phyloP scores from a whole-genome alignment of 805 yeast genomes.

The Saccharomyces paradoxus region DNA sequence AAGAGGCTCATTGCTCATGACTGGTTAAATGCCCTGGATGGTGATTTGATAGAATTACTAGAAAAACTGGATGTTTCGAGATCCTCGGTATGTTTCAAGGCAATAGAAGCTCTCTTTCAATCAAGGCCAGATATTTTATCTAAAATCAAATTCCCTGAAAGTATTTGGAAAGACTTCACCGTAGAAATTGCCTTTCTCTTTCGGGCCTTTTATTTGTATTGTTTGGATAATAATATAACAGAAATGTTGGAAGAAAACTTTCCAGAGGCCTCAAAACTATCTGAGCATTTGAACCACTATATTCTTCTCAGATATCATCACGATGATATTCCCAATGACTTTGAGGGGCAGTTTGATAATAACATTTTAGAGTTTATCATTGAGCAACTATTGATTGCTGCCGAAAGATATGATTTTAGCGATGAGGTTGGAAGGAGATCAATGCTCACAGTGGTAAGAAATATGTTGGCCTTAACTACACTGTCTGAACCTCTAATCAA shows the following conservation, averaged over 20 bases:
- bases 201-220: conserved; percentile 57
- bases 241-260: conserved; percentile 58
- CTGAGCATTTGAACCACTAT: conserved; percentile 50
- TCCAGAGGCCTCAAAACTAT: conserved; percentile 72
- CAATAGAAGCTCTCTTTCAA: conserved; percentile 55
- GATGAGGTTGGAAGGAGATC: conserved; percentile 87
- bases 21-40: conserved; percentile 65
- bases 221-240: conserved; percentile 43
- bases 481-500: conserved; percentile 47
- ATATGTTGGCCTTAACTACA: conserved; percentile 49
- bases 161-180: conserved; percentile 60
- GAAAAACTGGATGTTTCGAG: conserved; percentile 65
- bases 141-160: conserved; percentile 52
- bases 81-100: conserved; percentile 58
- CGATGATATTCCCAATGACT: conserved; percentile 11
- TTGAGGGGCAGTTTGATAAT: conserved; percentile 29
- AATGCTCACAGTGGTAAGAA: conserved; percentile 52
- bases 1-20: conserved; percentile 54
- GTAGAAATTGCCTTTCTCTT: conserved; percentile 70
- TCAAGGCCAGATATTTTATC: conserved; percentile 55
- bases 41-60: conserved; percentile 63
- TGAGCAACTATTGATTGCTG: conserved; percentile 60
- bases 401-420: conserved; percentile 69
- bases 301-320: conserved; percentile 37
- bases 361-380: conserved; percentile 64